Base-by-base conservation (phyloP, 1,284 basidiomycete species). In the Rhizoctonia solani region DNA sequence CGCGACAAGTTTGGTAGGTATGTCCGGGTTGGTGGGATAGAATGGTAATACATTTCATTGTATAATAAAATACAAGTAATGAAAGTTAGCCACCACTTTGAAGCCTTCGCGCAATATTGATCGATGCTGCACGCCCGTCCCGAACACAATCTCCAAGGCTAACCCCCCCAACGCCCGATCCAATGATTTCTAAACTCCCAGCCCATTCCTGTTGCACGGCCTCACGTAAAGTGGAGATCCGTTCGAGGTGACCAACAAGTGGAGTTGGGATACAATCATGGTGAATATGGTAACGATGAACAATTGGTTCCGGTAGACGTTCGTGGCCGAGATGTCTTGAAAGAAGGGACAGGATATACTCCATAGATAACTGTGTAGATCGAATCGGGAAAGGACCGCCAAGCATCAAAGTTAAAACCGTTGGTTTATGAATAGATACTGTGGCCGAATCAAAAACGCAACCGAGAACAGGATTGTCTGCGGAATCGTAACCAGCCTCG, bases 111-210 rank as follows among this genome's bases (percentile, higher is more conserved):
- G 44, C 44, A 46, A 46, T 21, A 9, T 19, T 9, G 21, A 46
- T 9, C 0, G 76, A 77, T 8, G 79, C 74, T 4, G 69, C 70
- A 72, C 85, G 84, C 8, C 88, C 93, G 3, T 84, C 84, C 73
- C 88, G 85, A 29, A 96, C 84, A 75, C 93, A 95, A 74, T 98
- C 95, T 16, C 91, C 92, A 3, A 98, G 83, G 68, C 94, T 95
- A 0, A 96, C 92, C 0, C 94, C 95, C 0, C 85, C 87, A 32
- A 95, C 92, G 9, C 93, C 93, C 3, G 93, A 91, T 1, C 96
- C 96, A 1, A 92, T 80, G 1, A 98, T 81, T 46, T 87, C 87
- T 69, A 97, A 74, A 69, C 82, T 80, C 3, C 84, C 85, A 0
- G 76, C 77, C 85, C 87, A 91, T 11, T 77, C 76, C 25, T 74